Evolutionary conservation across 2,329 filamentous ascomycete genomes (phyloP), one percentile per base, ranked within the genome.

Genomic region (Chalaropsis ovoidea): DNA sequence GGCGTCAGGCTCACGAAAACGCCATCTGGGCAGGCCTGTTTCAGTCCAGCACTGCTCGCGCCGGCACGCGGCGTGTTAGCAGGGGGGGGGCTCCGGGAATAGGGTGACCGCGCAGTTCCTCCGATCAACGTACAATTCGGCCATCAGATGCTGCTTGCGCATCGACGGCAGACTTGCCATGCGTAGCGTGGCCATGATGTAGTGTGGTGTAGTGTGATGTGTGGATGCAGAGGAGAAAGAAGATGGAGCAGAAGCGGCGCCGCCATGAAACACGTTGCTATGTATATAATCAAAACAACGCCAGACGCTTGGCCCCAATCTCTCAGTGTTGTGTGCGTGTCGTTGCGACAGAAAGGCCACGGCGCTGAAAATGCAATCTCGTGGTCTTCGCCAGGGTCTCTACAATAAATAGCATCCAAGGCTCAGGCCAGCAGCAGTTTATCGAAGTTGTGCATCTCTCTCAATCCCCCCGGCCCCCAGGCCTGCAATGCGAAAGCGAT

Each of bases 1-100:
- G 90, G 89, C 35, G 88, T 89, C 67, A 96, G 82, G 74, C 83
- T 89, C 75, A 96, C 83, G 76, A 94, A 96, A 68, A 96, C 81
- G 64, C 94, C 93, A 66, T 90, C 85, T 1, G 92, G 92, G 74
- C 88, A 91, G 67, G 87, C 86, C 76, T 89, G 84, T 75, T 88
- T 91, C 71, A 96, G 80, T 68, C 88, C 88, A 68, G 88, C 83
- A 76, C 90, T 95, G 75, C 19, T 41, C 35, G n/a, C 35, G n/a
- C 39, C 35, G 22, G 41, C 13, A 41, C 13, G n/a, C 35, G 13
- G 22, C 13, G n/a, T 49, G 31, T 49, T 39, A 39, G 24, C n/a
- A 49, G 8, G 31, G 10, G 31, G 8, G 31, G 10, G 31, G 7
- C 19, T 27, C 42, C 24, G n/a, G 43, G 3, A 15, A 35, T 39